phyloP scores from a whole-genome alignment of 352 stramenopile species.

The Pythium grandisporangium region DNA sequence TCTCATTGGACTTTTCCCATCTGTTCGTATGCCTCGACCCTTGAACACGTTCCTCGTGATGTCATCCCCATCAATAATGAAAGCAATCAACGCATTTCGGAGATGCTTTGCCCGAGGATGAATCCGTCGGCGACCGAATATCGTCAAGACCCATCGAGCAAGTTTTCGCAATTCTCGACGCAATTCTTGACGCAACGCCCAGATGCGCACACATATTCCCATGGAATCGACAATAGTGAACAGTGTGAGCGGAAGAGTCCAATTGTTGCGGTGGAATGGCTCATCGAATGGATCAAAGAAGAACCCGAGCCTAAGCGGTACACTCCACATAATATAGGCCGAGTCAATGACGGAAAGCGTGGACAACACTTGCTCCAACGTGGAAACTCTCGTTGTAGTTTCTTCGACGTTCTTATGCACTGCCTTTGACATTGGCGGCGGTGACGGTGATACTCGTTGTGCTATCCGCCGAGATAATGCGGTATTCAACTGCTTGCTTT shows the following conservation, averaged over 20 bases:
- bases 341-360: conserved; percentile 15
- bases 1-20: not conserved
- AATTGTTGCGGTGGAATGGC: not conserved
- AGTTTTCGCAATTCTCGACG: not conserved
- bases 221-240: conserved; percentile 17
- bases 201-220: not conserved
- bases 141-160: not conserved
- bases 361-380: not conserved
- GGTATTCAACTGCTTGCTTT: no score
- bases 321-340: conserved; percentile 17
- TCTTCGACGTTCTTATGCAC: no score
- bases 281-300: conserved; percentile 32
- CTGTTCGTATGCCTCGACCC: conserved; percentile 4
- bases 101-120: conserved; percentile 4
- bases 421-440: no score
- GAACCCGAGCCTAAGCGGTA: conserved; percentile 25
- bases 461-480: no score
- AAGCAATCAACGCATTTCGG: conserved; percentile 5
- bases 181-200: conserved; percentile 2
- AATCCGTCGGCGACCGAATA: conserved; percentile 7
- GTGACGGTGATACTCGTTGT: no score
- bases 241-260: conserved; percentile 14
- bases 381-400: no score
- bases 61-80: conserved; percentile 7
- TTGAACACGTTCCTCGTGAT: conserved; percentile 5